These are phyloP conservation scores for Apiospora pterosperma DNA, from an alignment of 2,329 filamentous ascomycete species.

Conservation along the genomic window DNA sequence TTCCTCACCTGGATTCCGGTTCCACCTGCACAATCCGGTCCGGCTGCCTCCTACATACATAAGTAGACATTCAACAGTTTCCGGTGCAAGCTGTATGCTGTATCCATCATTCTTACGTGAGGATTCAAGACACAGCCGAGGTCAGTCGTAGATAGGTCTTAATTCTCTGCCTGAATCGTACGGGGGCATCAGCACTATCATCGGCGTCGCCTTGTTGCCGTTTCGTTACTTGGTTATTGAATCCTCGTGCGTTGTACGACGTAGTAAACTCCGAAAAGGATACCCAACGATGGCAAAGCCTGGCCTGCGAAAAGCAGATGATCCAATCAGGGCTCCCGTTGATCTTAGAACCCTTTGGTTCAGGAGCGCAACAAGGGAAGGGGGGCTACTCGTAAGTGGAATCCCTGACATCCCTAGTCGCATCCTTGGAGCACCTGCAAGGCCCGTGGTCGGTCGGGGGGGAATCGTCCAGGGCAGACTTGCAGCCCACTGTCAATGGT, in stretches of 20 bases:
- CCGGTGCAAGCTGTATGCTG: neutral
- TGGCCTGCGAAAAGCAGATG: neutral
- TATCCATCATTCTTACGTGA: neutral
- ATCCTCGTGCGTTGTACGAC: neutral
- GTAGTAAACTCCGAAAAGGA: neutral
- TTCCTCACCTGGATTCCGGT: neutral
- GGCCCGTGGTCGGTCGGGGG: neutral
- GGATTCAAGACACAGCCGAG: neutral
- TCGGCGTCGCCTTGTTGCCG: neutral
- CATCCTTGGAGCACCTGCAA: neutral
- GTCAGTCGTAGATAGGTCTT: neutral
- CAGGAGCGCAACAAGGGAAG: neutral
- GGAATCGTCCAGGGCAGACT: neutral
- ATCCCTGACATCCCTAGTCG: neutral
- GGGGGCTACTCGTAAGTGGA: neutral
- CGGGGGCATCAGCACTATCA: neutral
- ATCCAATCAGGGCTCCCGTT: neutral
- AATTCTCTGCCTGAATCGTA: neutral
- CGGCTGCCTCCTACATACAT: neutral
- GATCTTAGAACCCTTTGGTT: neutral
- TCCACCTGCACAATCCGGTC: neutral
- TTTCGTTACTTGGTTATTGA: neutral
- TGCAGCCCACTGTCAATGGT: neutral
- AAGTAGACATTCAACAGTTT: neutral
- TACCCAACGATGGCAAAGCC: neutral